Evolutionary conservation across 2,329 filamentous ascomycete genomes (phyloP).

Genomic region (Ambrosiella xylebori): DNA sequence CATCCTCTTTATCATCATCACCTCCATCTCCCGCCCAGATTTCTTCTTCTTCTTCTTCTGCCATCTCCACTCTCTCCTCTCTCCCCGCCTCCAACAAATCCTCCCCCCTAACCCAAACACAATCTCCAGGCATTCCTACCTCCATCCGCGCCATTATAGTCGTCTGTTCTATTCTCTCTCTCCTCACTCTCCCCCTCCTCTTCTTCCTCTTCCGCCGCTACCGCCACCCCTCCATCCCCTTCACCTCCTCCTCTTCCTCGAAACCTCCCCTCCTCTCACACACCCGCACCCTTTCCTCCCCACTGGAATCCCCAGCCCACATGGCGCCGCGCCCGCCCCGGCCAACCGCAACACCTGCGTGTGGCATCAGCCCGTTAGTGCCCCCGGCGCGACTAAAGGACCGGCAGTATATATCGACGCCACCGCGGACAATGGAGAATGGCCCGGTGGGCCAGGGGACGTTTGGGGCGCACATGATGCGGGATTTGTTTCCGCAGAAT

Average conservation of each 20-base stretch:
- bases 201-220: slow-evolving; percentile 6
- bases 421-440: slow-evolving; percentile 10
- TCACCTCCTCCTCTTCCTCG: background rate
- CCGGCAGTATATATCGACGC: slow-evolving; percentile 8
- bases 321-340: slow-evolving; percentile 1
- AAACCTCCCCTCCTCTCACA: slow-evolving; percentile 3
- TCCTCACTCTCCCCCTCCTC: slow-evolving; percentile 1
- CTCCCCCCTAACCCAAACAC: background rate
- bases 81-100: background rate
- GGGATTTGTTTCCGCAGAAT: slow-evolving; percentile 4
- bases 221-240: background rate
- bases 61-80: background rate
- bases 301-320: background rate
- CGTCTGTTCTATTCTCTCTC: slow-evolving; percentile 7
- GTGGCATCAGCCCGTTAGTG: background rate
- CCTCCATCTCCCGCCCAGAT: background rate
- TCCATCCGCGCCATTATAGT: slow-evolving; percentile 7
- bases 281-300: background rate
- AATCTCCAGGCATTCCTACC: slow-evolving; percentile 3
- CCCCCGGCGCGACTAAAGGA: slow-evolving; percentile 8
- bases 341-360: background rate
- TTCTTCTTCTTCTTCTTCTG: background rate
- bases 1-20: background rate
- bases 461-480: slow-evolving; percentile 2
- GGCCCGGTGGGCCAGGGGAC: slow-evolving; percentile 5